phyloP scores from a whole-genome alignment of 768 basidiomycete species.

The Mycena epipterygia region DNA sequence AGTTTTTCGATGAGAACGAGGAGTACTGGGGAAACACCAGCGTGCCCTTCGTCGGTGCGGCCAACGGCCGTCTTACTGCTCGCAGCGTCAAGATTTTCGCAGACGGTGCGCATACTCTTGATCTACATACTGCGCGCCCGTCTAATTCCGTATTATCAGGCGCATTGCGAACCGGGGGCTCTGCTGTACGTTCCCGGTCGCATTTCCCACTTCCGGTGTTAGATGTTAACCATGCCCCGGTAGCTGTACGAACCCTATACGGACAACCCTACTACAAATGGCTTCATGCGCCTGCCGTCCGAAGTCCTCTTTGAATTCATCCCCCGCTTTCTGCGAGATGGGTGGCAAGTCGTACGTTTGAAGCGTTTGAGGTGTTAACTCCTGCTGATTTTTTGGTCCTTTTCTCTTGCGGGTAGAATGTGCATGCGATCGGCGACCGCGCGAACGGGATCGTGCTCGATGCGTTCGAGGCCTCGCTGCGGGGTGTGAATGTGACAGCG shows the following conservation, averaged over 20 bases:
- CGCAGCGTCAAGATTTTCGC: conserved; percentile 82
- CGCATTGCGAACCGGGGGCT: conserved; percentile 12
- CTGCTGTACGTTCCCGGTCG: neutral
- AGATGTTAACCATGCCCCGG: neutral
- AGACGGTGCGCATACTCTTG: conserved; percentile 68
- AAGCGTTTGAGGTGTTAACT: too few relatives aligned
- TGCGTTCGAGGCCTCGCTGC: conserved; percentile 80
- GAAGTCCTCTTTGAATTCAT: conserved; percentile 62
- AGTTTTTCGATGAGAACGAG: conserved; percentile 61
- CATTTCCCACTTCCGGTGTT: neutral
- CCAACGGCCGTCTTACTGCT: conserved; percentile 65
- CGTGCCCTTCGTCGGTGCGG: conserved; percentile 71
- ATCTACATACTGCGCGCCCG: neutral
- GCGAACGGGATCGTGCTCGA: conserved; percentile 92
- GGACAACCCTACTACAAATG: conserved; percentile 67
- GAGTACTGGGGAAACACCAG: conserved; percentile 78
- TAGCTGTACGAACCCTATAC: conserved; percentile 72
- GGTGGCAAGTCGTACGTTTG: conserved; percentile 74
- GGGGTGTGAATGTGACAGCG: conserved; percentile 54
- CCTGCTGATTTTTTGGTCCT: too few relatives aligned
- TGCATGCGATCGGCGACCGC: conserved; percentile 90
- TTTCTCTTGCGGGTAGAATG: too few relatives aligned
- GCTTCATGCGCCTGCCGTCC: conserved; percentile 67
- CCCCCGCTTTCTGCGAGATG: conserved; percentile 64
- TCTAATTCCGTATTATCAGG: neutral